These are phyloP conservation scores for Penicillium sp. DNA, from an alignment of 2,329 filamentous ascomycete genomes.

Conservation along the genomic window DNA sequence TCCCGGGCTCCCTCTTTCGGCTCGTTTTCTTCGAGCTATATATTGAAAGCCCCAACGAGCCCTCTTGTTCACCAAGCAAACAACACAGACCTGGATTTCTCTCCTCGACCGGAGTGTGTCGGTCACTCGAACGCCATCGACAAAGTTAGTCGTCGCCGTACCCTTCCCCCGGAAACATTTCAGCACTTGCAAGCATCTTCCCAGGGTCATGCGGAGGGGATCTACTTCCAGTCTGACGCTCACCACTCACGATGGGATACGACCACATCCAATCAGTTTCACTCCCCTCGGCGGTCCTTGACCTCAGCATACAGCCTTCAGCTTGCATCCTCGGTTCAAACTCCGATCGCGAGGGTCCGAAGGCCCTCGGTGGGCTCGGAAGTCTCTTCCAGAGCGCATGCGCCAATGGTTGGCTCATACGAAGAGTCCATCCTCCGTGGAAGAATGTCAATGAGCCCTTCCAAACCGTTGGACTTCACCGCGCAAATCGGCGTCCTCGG, in stretches of 20 bases:
- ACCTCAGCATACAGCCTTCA: conserved; percentile 50
- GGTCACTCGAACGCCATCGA: conserved; percentile 46
- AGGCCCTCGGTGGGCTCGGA: conserved; percentile 68
- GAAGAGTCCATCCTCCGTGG: conserved; percentile 93
- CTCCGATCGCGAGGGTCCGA: too few relatives aligned
- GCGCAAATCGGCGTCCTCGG: conserved; percentile 95
- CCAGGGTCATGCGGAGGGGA: too few relatives aligned
- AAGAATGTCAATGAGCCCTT: conserved; percentile 92
- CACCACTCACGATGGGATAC: too few relatives aligned
- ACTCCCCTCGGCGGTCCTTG: conserved; percentile 66
- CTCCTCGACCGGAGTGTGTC: conserved; percentile 46
- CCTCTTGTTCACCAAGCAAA: conserved; percentile 82
- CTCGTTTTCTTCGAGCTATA: conserved; percentile 68
- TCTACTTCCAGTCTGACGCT: too few relatives aligned
- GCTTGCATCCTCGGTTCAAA: too few relatives aligned
- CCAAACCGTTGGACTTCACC: conserved; percentile 81
- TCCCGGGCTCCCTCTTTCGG: conserved; percentile 55
- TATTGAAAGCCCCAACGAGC: conserved; percentile 80
- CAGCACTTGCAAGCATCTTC: conserved; percentile 37
- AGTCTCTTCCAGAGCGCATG: conserved; percentile 68
- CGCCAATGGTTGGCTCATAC: conserved; percentile 94
- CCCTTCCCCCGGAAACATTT: conserved; percentile 56
- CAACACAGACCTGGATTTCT: conserved; percentile 65
- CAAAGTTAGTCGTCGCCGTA: conserved; percentile 58
- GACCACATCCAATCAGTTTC: too few relatives aligned